Evolutionary conservation across 345 rosid species (phyloP).

Genomic region (Ceriops zippeliana): DNA sequence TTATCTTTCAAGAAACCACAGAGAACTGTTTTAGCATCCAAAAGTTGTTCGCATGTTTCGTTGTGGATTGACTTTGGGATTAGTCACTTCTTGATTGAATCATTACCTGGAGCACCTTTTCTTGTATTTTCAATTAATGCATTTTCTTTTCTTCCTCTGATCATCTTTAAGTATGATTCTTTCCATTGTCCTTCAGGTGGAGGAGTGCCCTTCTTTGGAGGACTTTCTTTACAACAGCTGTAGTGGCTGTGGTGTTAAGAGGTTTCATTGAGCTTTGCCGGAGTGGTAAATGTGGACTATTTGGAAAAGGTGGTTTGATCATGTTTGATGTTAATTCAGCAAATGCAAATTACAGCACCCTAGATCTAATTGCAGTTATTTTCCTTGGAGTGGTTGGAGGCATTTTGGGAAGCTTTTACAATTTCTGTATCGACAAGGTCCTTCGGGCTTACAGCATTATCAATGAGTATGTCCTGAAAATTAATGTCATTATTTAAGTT

Average conservation of each 20-base stretch:
- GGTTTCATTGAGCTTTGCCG: constrained; percentile 61
- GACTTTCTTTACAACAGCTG: constrained; percentile 91
- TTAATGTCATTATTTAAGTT: too few species aligned
- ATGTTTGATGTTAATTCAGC: constrained; percentile 81
- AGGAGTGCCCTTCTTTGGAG: constrained; percentile 96
- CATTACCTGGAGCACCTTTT: not conserved
- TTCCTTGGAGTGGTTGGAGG: constrained; percentile 81
- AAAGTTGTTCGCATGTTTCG: too few species aligned
- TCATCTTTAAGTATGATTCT: constrained; percentile 4
- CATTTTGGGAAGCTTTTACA: constrained; percentile 78
- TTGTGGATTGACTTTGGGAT: too few species aligned
- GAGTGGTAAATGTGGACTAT: constrained; percentile 75
- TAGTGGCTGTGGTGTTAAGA: constrained; percentile 87
- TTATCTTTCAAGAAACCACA: not conserved
- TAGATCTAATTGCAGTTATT: constrained; percentile 73
- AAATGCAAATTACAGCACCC: constrained; percentile 40
- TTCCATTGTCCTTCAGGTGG: constrained; percentile 58
- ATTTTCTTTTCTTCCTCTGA: not conserved
- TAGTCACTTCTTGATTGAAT: too few species aligned
- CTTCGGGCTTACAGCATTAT: constrained; percentile 74
- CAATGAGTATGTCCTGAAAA: constrained; percentile 56
- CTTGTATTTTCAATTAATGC: not conserved
- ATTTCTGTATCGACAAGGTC: constrained; percentile 75
- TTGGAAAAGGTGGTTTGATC: constrained; percentile 89
- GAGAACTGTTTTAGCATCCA: not conserved